Conservation (phyloP, 192 early-diverging fungal genomes). For the Physocladia obscura region DNA sequence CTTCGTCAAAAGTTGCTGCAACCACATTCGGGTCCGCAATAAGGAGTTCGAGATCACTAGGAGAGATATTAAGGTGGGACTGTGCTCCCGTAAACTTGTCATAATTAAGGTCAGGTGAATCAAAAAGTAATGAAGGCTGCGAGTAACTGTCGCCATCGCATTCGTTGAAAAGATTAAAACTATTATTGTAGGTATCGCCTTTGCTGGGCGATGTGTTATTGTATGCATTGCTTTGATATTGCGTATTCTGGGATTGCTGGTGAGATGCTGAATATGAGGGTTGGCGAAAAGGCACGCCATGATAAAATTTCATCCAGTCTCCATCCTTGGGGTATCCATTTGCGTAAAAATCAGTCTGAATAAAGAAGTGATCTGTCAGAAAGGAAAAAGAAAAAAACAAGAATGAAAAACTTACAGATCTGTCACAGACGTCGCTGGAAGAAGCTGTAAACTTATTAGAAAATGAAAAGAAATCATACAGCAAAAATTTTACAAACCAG, state of each 20-base stretch:
- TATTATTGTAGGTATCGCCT: too few relatives aligned
- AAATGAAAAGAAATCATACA: too few relatives aligned
- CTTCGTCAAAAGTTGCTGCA: not conserved
- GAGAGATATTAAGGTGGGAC: not conserved
- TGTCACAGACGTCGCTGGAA: too few relatives aligned
- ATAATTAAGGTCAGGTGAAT: not conserved
- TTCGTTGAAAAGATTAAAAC: conserved; percentile 14
- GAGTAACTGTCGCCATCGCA: not conserved
- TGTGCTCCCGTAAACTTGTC: not conserved
- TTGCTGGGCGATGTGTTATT: not conserved
- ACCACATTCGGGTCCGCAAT: conserved; percentile 17
- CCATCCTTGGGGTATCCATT: too few relatives aligned
- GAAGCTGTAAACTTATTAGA: too few relatives aligned
- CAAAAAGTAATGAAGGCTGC: conserved; percentile 13
- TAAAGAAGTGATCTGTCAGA: too few relatives aligned
- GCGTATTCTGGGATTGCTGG: not conserved
- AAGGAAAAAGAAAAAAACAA: too few relatives aligned
- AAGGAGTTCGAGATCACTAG: conserved; percentile 1
- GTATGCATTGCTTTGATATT: not conserved
- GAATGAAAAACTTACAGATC: too few relatives aligned
- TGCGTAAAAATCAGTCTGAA: too few relatives aligned
- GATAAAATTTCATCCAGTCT: not conserved
- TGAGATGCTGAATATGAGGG: not conserved
- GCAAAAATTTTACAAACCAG: not conserved
- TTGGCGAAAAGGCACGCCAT: too few relatives aligned